A percentile compares a stretch with the other conserved stretches of the same genome.
Evolutionary conservation across 2,329 filamentous ascomycete species (phyloP).

Genomic region (Pseudogymnoascus sp.): DNA sequence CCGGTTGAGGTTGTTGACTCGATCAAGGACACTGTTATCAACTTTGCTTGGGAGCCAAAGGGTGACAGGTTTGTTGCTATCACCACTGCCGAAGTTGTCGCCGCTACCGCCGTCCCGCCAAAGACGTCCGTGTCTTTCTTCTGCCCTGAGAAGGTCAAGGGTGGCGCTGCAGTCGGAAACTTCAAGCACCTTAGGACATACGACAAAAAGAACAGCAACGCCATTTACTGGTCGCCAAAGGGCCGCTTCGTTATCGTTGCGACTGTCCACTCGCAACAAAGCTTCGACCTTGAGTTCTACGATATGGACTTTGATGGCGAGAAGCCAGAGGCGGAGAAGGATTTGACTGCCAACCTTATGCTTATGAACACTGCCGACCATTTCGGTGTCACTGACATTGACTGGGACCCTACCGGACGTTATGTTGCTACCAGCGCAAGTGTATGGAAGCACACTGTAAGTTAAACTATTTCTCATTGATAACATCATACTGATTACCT

Average conservation of each 20-base stretch:
- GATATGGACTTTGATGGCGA: slow-evolving; percentile 98
- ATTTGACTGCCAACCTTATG: slow-evolving; percentile 88
- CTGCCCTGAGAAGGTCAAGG: slow-evolving; percentile 92
- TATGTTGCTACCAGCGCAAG: slow-evolving; percentile 92
- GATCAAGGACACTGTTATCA: slow-evolving; percentile 97
- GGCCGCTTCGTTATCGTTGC: slow-evolving; percentile 93
- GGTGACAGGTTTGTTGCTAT: slow-evolving; percentile 96
- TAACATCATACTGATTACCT: slow-evolving; percentile 20
- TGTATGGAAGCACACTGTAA: slow-evolving; percentile 91
- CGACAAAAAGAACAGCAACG: slow-evolving; percentile 99
- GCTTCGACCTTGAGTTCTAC: slow-evolving; percentile 94
- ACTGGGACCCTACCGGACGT: slow-evolving; percentile 95
- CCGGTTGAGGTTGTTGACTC: slow-evolving; percentile 96
- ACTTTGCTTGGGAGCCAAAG: slow-evolving; percentile 99
- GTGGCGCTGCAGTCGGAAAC: slow-evolving; percentile 66
- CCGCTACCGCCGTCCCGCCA: slow-evolving; percentile 72
- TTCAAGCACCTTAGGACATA: slow-evolving; percentile 93
- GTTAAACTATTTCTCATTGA: slow-evolving; percentile 29
- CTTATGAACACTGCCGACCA: slow-evolving; percentile 91
- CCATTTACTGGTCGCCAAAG: slow-evolving; percentile 97
- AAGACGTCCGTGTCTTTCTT: slow-evolving; percentile 97
- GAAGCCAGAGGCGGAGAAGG: slow-evolving; percentile 87
- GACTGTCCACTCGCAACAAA: slow-evolving; percentile 86
- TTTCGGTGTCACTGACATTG: slow-evolving; percentile 94
- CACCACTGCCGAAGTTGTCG: slow-evolving; percentile 78